Percentiles rank a stretch among this genome's conserved stretches.
These are phyloP conservation scores for Cordyceps fumosorosea DNA, from an alignment of 2,329 filamentous ascomycete genomes.

Conservation along the genomic window DNA sequence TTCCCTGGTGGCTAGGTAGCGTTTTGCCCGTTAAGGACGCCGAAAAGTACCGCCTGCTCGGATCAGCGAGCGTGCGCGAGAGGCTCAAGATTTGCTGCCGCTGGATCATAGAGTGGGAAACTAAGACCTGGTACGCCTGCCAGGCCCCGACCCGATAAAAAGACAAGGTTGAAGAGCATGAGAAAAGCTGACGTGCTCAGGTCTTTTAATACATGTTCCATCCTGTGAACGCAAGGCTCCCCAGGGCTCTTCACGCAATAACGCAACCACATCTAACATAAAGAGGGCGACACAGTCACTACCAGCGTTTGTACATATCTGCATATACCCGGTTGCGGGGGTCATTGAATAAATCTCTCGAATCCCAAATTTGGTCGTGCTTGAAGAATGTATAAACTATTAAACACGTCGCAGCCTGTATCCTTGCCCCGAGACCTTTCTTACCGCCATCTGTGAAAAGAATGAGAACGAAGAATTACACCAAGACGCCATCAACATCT, in stretches of 20 bases:
- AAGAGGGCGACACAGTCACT: background rate
- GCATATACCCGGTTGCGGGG: background rate
- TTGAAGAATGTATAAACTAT: background rate
- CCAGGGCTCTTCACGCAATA: background rate
- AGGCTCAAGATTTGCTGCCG: conserved; percentile 73
- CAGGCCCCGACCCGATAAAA: background rate
- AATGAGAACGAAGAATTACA: background rate
- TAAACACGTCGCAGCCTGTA: background rate
- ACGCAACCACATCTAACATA: background rate
- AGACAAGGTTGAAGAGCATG: background rate
- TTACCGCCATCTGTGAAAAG: background rate
- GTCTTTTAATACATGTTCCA: background rate
- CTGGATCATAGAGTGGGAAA: conserved; percentile 71
- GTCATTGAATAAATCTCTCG: background rate
- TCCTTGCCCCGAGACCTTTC: background rate
- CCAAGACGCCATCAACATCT: background rate
- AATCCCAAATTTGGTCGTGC: background rate
- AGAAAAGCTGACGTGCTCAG: background rate
- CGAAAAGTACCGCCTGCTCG: conserved; percentile 72
- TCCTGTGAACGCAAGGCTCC: background rate
- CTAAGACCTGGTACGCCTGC: conserved; percentile 59
- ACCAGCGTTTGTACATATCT: background rate
- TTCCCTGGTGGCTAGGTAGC: conserved; percentile 88
- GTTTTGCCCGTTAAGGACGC: conserved; percentile 70
- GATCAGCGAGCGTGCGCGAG: conserved; percentile 68